Evolutionary conservation across 2,329 filamentous ascomycete genomes (phyloP).

Genomic region (Exophiala dermatitidis): DNA sequence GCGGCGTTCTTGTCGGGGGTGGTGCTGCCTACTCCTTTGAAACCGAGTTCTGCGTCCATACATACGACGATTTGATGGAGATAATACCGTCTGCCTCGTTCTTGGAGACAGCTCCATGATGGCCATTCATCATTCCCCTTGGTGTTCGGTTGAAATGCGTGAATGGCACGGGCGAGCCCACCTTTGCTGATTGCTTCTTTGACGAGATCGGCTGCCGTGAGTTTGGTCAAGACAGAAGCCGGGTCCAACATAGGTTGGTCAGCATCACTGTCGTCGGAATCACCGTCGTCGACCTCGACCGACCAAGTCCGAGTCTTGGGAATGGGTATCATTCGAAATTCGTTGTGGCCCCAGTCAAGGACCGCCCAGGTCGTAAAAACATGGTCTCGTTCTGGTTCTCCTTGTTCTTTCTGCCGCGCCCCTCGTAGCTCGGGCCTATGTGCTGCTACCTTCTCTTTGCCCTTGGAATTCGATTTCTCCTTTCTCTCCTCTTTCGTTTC

Average conservation of each 20-base stretch:
- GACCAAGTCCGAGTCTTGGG: not conserved
- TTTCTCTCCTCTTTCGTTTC: not conserved
- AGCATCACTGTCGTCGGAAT: not conserved
- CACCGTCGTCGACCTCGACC: not conserved
- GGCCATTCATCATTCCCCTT: not conserved
- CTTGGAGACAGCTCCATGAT: not conserved
- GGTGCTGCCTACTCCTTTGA: not conserved
- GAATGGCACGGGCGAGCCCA: not conserved
- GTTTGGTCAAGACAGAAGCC: not conserved
- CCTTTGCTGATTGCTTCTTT: not conserved
- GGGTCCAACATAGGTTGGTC: not conserved
- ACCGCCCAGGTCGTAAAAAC: slow-evolving; percentile 6
- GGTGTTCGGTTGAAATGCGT: not conserved
- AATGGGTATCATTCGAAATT: slow-evolving; percentile 10
- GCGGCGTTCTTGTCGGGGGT: not conserved
- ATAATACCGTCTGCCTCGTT: not conserved
- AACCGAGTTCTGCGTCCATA: too few species aligned
- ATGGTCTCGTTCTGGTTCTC: not conserved
- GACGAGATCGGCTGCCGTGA: not conserved
- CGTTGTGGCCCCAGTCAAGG: slow-evolving; percentile 10
- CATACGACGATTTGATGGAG: not conserved
- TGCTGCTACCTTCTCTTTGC: too few species aligned
- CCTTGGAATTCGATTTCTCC: not conserved
- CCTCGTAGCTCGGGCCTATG: too few species aligned
- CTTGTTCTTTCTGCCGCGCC: not conserved